Evolutionary conservation across 2,329 filamentous ascomycete genomes (phyloP), one percentile per base, ranked within the genome.

Genomic region (Elsinoe ampelina): DNA sequence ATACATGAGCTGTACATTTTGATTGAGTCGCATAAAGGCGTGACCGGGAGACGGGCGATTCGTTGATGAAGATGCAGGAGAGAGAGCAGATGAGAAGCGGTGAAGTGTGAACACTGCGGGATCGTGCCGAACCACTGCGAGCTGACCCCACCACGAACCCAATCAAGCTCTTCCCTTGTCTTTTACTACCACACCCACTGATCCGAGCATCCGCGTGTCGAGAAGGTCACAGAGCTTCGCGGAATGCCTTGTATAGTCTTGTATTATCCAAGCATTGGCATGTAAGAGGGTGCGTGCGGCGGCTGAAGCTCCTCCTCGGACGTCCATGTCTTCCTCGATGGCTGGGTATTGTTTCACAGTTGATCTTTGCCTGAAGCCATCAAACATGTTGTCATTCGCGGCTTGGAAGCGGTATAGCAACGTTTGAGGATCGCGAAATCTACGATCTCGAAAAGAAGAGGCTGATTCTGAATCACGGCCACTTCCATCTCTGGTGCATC

Each of bases 401-500:
- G 26, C 45, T 50, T 35, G 45, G 45, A 15, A 50, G 12, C 26
- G 13, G 4, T 13, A 35, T 35, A 30, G 19, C 17, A 50, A 34
- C 19, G 19, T 38, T 52, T 26, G 34, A 36, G 34, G 17, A 36
- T 52, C 48, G 48, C 15, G 4, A 19, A 19, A 36, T 52, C 35
- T 26, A 52, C 34, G 48, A 52, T 39, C 48, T 52, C 7, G 17
- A 12, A 52, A 20, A 11, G 34, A n/a, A 38, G 41, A 50, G 45
- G 26, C 45, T 36, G 48, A 32, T 38, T 52, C 48, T 26, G 48
- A 38, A 11, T 35, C 32, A 38, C 48, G 34, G 39, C 36, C 48
- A 26, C 45, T 34, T 4, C 45, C 48, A 52, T 52, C 48, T 36
- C 19, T 52, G 48, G 48, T 36, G 32, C 48, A 39, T 52, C 48